A percentile compares a stretch with the other conserved stretches of the same genome.
phyloP scores from a whole-genome alignment of 192 early-diverging fungal genomes.

The Chytriomyces sp. region DNA sequence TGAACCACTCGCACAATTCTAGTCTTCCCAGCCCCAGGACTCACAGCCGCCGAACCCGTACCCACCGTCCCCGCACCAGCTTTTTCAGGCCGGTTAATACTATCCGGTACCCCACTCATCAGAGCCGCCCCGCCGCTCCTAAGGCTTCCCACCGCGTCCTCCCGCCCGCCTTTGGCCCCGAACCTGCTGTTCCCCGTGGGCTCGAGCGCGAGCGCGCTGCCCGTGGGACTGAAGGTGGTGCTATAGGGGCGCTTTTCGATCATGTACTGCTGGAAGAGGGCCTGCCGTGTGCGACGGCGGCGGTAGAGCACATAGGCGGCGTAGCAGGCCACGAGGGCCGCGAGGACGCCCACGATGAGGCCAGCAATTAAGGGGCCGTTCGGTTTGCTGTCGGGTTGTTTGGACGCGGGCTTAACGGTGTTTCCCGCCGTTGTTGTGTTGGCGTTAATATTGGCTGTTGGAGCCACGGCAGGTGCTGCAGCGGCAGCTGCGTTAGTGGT shows the following conservation, averaged over 20 bases:
- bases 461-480: not conserved
- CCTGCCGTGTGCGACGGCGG: not conserved
- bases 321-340: not conserved
- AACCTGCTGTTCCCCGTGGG: not conserved
- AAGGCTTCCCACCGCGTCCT: not conserved
- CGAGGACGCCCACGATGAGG: not conserved
- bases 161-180: not conserved
- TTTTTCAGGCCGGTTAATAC: not conserved
- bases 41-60: not conserved
- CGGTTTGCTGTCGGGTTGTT: not conserved
- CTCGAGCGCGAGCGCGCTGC: not conserved
- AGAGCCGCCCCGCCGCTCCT: not conserved
- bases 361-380: not conserved
- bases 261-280: not conserved
- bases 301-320: not conserved
- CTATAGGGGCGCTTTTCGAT: not conserved
- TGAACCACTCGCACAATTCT: slow-evolving; percentile 21
- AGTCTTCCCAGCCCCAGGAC: not conserved
- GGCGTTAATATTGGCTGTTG: not conserved
- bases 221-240: not conserved
- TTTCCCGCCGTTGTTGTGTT: no score
- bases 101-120: not conserved
- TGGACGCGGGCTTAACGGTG: no score
- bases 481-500: not conserved
- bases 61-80: not conserved